Evolutionary conservation across 768 basidiomycete species (phyloP).

Genomic region (Pleurotus pulmonarius): DNA sequence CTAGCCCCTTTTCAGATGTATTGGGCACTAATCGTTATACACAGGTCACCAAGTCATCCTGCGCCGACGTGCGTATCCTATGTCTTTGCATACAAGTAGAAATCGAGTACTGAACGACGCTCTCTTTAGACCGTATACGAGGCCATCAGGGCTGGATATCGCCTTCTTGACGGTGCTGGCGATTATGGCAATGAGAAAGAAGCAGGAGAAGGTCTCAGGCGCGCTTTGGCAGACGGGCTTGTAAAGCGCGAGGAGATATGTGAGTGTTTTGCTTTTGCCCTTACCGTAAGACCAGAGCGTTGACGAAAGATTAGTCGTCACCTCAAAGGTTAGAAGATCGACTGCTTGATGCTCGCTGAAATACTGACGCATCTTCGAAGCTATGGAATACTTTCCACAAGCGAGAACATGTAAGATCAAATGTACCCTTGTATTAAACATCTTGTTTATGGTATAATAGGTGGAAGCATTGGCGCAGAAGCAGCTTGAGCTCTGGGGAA

Average conservation of each 20-base stretch:
- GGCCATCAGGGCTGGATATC: constrained; percentile 83
- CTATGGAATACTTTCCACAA: constrained; percentile 91
- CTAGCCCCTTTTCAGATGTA: constrained; percentile 12
- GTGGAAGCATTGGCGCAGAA: constrained; percentile 51
- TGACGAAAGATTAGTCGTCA: constrained; percentile 82
- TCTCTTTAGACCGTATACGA: constrained; percentile 68
- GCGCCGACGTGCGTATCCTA: constrained; percentile 48
- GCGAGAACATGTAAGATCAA: constrained; percentile 58
- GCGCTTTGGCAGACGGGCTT: constrained; percentile 76
- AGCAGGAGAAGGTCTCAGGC: constrained; percentile 72
- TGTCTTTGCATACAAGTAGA: neutral
- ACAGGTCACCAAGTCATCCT: constrained; percentile 55
- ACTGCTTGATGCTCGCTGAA: neutral
- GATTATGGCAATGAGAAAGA: constrained; percentile 92
- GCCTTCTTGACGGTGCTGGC: constrained; percentile 82
- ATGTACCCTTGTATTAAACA: neutral
- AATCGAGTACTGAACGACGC: neutral
- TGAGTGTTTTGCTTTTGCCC: constrained; percentile 31
- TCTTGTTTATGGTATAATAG: constrained; percentile 21
- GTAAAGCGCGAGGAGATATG: constrained; percentile 88
- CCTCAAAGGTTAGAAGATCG: constrained; percentile 58
- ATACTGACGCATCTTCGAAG: constrained; percentile 24
- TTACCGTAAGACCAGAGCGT: neutral
- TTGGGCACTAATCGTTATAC: constrained; percentile 27
- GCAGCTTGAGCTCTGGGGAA: constrained; percentile 78